Conservation (phyloP, 2,329 filamentous ascomycete species). For the Ophiostoma himal-ulmi region DNA sequence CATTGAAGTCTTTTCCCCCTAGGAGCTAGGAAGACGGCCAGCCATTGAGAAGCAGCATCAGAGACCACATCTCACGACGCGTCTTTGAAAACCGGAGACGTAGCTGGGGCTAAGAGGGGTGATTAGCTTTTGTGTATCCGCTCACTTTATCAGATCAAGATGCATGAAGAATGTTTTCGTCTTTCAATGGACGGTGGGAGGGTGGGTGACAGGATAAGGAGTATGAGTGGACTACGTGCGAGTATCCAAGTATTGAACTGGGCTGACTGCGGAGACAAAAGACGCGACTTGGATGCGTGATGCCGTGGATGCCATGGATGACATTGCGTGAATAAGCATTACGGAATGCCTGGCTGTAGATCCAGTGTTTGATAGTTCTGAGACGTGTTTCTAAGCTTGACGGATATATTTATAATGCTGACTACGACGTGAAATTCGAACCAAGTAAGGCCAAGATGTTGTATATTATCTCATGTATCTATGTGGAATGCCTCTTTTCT, state of each 20-base stretch:
- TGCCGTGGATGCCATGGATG: neutral
- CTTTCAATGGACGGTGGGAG: too few species aligned
- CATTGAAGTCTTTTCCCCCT: too few species aligned
- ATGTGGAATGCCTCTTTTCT: neutral
- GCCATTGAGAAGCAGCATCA: neutral
- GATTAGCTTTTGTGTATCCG: neutral
- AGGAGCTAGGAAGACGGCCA: neutral
- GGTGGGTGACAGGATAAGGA: neutral
- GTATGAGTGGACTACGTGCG: neutral
- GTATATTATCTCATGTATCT: neutral
- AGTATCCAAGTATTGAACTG: neutral
- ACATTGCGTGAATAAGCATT: neutral
- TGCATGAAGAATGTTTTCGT: constrained; percentile 5
- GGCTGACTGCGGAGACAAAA: neutral
- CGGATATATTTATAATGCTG: neutral
- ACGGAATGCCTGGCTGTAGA: neutral
- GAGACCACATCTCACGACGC: constrained; percentile 15
- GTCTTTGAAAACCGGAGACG: constrained; percentile 9
- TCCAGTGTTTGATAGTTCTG: neutral
- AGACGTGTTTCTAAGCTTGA: neutral
- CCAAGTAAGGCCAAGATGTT: neutral
- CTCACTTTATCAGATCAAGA: constrained; percentile 22
- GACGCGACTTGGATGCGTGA: neutral
- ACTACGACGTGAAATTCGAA: neutral
- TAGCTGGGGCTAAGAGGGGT: constrained; percentile 1